Percentiles rank a stretch among this genome's conserved stretches.
Evolutionary conservation across 768 basidiomycete species (phyloP).

Genomic region (Lyophyllum shimeji): DNA sequence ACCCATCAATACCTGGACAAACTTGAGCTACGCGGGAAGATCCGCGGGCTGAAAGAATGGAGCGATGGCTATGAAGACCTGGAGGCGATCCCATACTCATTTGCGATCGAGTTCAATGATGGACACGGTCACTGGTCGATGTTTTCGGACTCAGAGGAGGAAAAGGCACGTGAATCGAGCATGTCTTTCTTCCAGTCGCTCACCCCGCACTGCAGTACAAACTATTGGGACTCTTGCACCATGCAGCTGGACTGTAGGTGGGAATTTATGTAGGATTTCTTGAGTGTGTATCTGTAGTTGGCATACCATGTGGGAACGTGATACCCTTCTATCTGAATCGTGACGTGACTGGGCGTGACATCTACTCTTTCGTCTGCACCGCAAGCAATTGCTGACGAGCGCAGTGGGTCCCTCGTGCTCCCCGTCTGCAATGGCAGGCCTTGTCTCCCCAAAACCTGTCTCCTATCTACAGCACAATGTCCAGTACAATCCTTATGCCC

Average conservation of each 20-base stretch:
- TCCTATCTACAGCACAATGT: slow-evolving; percentile 64
- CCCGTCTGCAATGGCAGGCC: slow-evolving; percentile 52
- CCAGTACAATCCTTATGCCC: slow-evolving; percentile 60
- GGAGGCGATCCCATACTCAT: slow-evolving; percentile 63
- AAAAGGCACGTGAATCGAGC: slow-evolving; percentile 44
- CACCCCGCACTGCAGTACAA: slow-evolving; percentile 35
- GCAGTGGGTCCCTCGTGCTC: slow-evolving; percentile 18
- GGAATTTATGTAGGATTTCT: slow-evolving; percentile 5
- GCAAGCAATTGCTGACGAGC: slow-evolving; percentile 10
- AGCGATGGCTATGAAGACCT: slow-evolving; percentile 68
- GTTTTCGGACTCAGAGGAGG: slow-evolving; percentile 62
- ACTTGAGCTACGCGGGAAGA: slow-evolving; percentile 44
- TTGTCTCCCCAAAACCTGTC: slow-evolving; percentile 60
- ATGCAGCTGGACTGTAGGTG: slow-evolving; percentile 38
- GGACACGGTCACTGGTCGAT: slow-evolving; percentile 51
- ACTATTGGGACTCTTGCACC: slow-evolving; percentile 46
- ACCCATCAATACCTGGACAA: slow-evolving; percentile 36
- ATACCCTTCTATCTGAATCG: slow-evolving; percentile 2
- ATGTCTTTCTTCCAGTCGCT: slow-evolving; percentile 1
- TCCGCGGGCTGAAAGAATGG: slow-evolving; percentile 57
- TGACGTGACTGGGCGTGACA: slow-evolving; percentile 17
- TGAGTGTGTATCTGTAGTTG: slow-evolving; percentile 2
- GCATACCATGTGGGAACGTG: slow-evolving; percentile 3
- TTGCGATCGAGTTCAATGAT: slow-evolving; percentile 61
- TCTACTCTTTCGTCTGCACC: slow-evolving; percentile 8